Percentiles rank a stretch among this genome's conserved stretches.
phyloP scores from a whole-genome alignment of 164 flowering plant species.

The Piper betle region DNA sequence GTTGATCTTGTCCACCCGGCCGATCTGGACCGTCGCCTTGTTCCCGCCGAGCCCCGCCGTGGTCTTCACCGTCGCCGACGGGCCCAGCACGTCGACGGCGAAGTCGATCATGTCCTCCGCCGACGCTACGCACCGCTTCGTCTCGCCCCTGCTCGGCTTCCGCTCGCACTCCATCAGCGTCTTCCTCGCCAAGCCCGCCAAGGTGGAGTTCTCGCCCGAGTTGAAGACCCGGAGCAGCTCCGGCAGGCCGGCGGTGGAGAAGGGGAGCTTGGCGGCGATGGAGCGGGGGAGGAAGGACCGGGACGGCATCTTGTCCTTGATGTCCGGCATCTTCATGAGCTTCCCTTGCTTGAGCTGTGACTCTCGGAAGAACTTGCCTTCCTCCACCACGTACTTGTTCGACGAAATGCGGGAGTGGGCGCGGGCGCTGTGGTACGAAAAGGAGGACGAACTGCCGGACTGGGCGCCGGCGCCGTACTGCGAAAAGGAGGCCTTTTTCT shows the following conservation, averaged over 20 bases:
- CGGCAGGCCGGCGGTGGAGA: slow-evolving; percentile 21
- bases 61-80: slow-evolving; percentile 30
- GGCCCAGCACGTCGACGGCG: slow-evolving; percentile 46
- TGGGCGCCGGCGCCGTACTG: neutral
- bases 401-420: neutral
- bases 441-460: neutral
- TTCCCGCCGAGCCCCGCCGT: slow-evolving; percentile 50
- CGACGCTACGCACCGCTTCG: slow-evolving; percentile 63
- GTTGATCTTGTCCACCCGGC: slow-evolving; percentile 47
- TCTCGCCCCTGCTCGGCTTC: slow-evolving; percentile 61
- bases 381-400: slow-evolving; percentile 20
- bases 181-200: slow-evolving; percentile 26
- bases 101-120: slow-evolving; percentile 79
- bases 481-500: neutral
- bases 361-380: slow-evolving; percentile 74
- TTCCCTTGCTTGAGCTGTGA: slow-evolving; percentile 42
- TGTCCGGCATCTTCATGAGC: slow-evolving; percentile 66
- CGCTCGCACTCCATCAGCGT: slow-evolving; percentile 63
- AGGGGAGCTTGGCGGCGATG: slow-evolving; percentile 45
- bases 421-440: neutral
- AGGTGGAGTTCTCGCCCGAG: slow-evolving; percentile 10
- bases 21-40: slow-evolving; percentile 32
- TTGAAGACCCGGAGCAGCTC: slow-evolving; percentile 35
- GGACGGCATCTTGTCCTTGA: slow-evolving; percentile 61
- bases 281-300: slow-evolving; percentile 69